A percentile compares a stretch with the other conserved stretches of the same genome.
Evolutionary conservation across 225 moss, liverwort and hornwort species (phyloP).

Genomic region (Bryoerythrophyllum caledonicum): DNA sequence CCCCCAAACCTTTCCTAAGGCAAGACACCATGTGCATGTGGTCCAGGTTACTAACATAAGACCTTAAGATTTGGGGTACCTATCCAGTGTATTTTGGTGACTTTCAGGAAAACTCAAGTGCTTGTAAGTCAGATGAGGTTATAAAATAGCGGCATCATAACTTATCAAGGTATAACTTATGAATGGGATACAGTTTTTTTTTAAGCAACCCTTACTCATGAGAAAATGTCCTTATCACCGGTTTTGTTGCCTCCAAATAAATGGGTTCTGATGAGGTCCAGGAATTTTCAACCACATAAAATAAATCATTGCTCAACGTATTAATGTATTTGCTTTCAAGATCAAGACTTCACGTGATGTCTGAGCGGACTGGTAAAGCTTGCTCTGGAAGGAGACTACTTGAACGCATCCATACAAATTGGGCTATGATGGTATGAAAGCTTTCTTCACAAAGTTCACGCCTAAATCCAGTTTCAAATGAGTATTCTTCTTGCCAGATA

Average conservation of each 20-base stretch:
- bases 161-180: too few species aligned
- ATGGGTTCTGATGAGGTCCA: not conserved
- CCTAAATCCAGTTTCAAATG: not conserved
- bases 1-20: too few species aligned
- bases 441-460: not conserved
- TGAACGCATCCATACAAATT: not conserved
- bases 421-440: not conserved
- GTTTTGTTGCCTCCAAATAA: not conserved
- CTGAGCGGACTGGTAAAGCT: not conserved
- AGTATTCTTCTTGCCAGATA: not conserved
- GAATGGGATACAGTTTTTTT: not conserved
- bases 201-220: not conserved
- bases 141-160: not conserved
- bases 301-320: not conserved
- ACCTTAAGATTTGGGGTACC: too few species aligned
- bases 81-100: too few species aligned
- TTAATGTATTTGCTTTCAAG: not conserved
- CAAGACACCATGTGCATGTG: too few species aligned
- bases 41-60: too few species aligned
- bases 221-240: not conserved
- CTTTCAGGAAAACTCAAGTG: too few species aligned
- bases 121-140: too few species aligned
- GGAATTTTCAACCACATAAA: not conserved
- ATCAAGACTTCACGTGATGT: not conserved
- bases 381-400: not conserved